Evolutionary conservation across 1,284 basidiomycete genomes (phyloP).

Genomic region (Filobasidium uniguttulatum): DNA sequence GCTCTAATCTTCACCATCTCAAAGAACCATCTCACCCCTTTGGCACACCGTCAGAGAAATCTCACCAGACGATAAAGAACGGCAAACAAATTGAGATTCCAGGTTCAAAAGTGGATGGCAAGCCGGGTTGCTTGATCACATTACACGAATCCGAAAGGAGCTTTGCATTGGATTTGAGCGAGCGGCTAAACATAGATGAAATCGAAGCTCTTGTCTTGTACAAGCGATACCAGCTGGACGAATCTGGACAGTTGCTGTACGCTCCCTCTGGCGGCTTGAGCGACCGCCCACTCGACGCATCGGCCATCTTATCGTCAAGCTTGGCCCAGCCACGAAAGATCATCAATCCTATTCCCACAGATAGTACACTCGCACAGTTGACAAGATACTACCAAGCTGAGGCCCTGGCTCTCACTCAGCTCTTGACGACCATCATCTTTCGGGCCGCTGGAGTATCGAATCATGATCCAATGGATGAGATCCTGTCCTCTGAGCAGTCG

Average conservation of each 20-base stretch:
- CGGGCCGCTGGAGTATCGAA: background rate
- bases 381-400: slow-evolving; percentile 5
- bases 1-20: slow-evolving; percentile 9
- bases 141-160: slow-evolving; percentile 3
- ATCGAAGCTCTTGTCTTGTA: slow-evolving; percentile 11
- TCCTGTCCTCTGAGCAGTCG: background rate
- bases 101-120: background rate
- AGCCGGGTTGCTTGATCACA: slow-evolving; percentile 1
- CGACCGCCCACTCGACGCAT: too few relatives aligned
- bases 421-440: slow-evolving; percentile 3
- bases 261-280: slow-evolving; percentile 1
- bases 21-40: slow-evolving; percentile 5
- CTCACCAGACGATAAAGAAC: background rate
- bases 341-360: background rate
- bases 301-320: too few relatives aligned
- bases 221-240: slow-evolving; percentile 11
- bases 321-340: too few relatives aligned
- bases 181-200: slow-evolving; percentile 11
- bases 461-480: slow-evolving; percentile 5
- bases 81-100: slow-evolving; percentile 2
- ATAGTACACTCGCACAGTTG: background rate
- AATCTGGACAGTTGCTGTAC: slow-evolving; percentile 5
- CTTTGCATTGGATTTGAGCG: slow-evolving; percentile 10
- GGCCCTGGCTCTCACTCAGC: background rate
- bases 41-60: slow-evolving; percentile 5